Base-by-base conservation (phyloP, 495 filamentous ascomycete genomes). In the Copromyces sp. region DNA sequence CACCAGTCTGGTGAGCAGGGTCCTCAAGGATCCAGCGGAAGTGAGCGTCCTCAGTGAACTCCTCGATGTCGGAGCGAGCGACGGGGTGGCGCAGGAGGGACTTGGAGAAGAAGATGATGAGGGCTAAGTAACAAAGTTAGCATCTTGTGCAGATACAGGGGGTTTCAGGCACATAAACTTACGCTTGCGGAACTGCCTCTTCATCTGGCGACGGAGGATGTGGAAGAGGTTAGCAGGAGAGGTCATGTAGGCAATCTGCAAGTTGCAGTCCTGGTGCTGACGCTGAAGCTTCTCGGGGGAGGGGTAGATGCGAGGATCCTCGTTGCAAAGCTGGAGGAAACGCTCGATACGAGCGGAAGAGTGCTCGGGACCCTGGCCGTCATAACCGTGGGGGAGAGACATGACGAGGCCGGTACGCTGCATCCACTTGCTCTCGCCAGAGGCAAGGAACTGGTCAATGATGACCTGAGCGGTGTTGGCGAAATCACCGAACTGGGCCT, bases 391-490 rank as follows among this genome's bases (percentile, higher is more conserved):
- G 53, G 95, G 95, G 44, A 99, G 86, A 70, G 93, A 97, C 84
- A 98, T 89, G 72, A 98, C 93, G 47, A 99, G 88, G 75, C 95
- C 95, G 72, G 94, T 96, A 77, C 95, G 91, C 85, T 99, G 95
- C 82, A 97, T 89, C 95, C 95, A 99, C 86, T 99, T 99, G 71
- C 91, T 90, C 83, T 99, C 95, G 77, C 96, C 95, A 53, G 96
- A 96, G 47, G 96, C 95, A 77, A 99, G 90, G 84, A 99, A 99
- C 84, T 99, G 95, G 82, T 99, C 95, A 79, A 98, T 94, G 84
- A 99, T 96, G 81, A 94, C 97, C 82, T 99, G 95, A 61, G 94
- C 93, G 82, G 97, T 98, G 88, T 99, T 99, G 86, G 94, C 95
- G 76, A 99, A 99, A 83, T 99, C 95, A 85, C 95, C 95, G 81